phyloP scores from a whole-genome alignment of 495 filamentous ascomycete genomes.

The Neurospora cerealis region DNA sequence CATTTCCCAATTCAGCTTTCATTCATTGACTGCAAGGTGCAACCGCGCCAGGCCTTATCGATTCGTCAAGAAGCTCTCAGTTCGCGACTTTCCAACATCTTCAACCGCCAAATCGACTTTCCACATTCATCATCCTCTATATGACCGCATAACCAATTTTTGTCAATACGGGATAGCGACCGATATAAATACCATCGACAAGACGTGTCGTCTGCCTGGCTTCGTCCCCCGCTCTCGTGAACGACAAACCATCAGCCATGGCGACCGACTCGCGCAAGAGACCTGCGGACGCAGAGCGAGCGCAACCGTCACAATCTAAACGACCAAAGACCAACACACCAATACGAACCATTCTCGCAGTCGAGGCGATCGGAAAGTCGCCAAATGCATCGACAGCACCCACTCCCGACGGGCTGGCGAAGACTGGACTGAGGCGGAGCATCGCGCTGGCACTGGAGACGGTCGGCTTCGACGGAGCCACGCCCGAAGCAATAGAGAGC shows the following conservation, averaged over 20 bases:
- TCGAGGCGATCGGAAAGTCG: background rate
- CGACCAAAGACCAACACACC: slow-evolving; percentile 17
- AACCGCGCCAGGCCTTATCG: background rate
- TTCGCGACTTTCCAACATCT: background rate
- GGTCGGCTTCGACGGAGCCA: slow-evolving; percentile 32
- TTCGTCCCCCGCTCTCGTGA: slow-evolving; percentile 2
- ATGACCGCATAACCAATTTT: background rate
- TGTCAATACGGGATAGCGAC: background rate
- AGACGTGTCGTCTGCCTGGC: background rate
- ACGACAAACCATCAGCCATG: slow-evolving; percentile 6
- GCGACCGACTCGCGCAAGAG: slow-evolving; percentile 19
- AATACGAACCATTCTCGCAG: slow-evolving; percentile 1
- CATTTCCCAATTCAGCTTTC: background rate
- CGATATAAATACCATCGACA: background rate
- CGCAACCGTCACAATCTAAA: slow-evolving; percentile 14
- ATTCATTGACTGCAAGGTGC: background rate
- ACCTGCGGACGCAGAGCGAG: slow-evolving; percentile 10
- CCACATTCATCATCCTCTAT: background rate
- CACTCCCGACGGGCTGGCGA: slow-evolving; percentile 24
- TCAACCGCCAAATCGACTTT: background rate
- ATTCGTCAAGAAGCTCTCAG: background rate
- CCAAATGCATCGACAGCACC: background rate
- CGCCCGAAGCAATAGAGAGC: slow-evolving; percentile 32
- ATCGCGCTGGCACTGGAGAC: slow-evolving; percentile 29
- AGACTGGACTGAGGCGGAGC: slow-evolving; percentile 27